These are phyloP conservation scores for Cystobasidium slooffiae DNA, from an alignment of 1,284 basidiomycete species.

Conservation along the genomic window DNA sequence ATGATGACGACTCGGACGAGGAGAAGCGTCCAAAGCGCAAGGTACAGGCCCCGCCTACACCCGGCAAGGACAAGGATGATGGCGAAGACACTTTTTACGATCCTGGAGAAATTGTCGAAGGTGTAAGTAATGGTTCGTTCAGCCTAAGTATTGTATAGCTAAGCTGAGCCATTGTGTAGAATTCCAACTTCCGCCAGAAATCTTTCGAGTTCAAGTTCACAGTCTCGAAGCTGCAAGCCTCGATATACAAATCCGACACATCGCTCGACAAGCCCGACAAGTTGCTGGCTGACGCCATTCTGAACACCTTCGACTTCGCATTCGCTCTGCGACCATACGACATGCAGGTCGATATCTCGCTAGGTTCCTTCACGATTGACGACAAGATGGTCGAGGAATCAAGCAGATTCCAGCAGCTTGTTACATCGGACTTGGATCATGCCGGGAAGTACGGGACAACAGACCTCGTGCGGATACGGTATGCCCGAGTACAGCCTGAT, in stretches of 20 bases:
- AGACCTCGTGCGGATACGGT: constrained; percentile 83
- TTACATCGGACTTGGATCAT: constrained; percentile 69
- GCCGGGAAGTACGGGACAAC: constrained; percentile 59
- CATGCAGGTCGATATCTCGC: constrained; percentile 82
- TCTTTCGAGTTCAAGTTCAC: constrained; percentile 86
- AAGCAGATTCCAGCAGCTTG: constrained; percentile 64
- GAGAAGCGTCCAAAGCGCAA: constrained; percentile 55
- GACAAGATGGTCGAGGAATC: constrained; percentile 72
- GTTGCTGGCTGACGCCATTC: constrained; percentile 75
- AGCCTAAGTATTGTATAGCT: neutral
- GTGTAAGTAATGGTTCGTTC: constrained; percentile 60
- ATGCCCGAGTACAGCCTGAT: constrained; percentile 77
- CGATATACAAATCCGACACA: constrained; percentile 71
- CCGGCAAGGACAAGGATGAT: constrained; percentile 51
- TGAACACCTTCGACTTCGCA: constrained; percentile 77
- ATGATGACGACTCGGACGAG: constrained; percentile 64
- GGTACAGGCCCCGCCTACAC: constrained; percentile 22
- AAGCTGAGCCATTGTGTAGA: constrained; percentile 55
- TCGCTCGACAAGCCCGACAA: constrained; percentile 67
- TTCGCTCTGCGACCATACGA: constrained; percentile 80
- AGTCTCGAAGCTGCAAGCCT: constrained; percentile 84
- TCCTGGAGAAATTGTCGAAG: constrained; percentile 67
- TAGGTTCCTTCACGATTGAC: constrained; percentile 66
- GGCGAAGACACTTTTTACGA: constrained; percentile 74
- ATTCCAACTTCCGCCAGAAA: constrained; percentile 73